Evolutionary conservation across 192 early-diverging fungal genomes (phyloP).

Genomic region (Polychytrium aggregatum): DNA sequence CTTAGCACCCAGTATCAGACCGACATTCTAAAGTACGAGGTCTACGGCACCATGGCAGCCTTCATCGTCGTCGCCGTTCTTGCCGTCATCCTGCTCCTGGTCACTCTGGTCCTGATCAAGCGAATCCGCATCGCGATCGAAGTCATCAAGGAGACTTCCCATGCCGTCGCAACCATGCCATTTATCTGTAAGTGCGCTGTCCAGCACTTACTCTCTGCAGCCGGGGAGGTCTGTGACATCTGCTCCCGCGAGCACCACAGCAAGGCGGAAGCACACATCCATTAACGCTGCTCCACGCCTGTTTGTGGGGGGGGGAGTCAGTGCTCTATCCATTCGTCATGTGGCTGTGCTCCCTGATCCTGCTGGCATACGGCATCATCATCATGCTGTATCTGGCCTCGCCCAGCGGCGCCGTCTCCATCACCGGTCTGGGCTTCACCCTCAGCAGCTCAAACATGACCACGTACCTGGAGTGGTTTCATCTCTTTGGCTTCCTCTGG

Average conservation of each 20-base stretch:
- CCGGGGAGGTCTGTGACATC: no score
- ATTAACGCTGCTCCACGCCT: no score
- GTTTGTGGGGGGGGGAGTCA: no score
- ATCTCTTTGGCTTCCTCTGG: slow-evolving; percentile 49
- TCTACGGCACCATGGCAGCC: slow-evolving; percentile 1
- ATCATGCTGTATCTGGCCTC: slow-evolving; percentile 17
- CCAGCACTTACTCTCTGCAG: slow-evolving; percentile 1
- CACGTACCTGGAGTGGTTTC: slow-evolving; percentile 19
- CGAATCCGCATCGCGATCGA: slow-evolving; percentile 38
- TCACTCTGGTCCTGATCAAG: slow-evolving; percentile 31
- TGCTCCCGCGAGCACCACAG: no score
- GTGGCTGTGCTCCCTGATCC: slow-evolving; percentile 3
- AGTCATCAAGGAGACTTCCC: slow-evolving; percentile 35
- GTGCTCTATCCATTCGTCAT: slow-evolving; percentile 23
- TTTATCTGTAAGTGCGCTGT: slow-evolving; percentile 19
- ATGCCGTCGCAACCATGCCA: slow-evolving; percentile 31
- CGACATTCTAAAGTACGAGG: slow-evolving; percentile 4
- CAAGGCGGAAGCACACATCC: no score
- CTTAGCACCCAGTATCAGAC: background rate
- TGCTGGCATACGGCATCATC: slow-evolving; percentile 18
- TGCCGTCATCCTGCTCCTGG: slow-evolving; percentile 20
- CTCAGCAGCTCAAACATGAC: background rate
- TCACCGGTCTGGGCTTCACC: slow-evolving; percentile 2
- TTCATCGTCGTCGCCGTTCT: slow-evolving; percentile 20
- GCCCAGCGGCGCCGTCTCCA: slow-evolving; percentile 3